These are phyloP conservation scores for Mycena venus DNA, from an alignment of 768 basidiomycete species.

Conservation along the genomic window DNA sequence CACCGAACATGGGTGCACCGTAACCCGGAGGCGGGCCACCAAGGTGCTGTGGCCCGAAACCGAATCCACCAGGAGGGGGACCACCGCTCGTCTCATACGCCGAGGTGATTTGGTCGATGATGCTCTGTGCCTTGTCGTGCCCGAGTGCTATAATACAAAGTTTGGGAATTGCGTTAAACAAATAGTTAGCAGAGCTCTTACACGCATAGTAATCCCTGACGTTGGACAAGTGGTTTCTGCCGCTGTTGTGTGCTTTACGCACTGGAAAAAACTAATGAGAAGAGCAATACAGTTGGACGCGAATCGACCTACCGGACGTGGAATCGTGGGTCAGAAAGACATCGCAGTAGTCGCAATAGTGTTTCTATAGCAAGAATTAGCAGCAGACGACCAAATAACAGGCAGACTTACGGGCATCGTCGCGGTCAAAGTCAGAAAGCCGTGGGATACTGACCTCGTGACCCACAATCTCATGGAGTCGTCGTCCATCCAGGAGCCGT, in stretches of 20 bases:
- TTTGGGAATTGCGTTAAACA: not conserved
- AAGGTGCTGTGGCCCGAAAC: conserved; percentile 87
- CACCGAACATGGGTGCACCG: conserved; percentile 61
- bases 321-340: conserved; percentile 96
- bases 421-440: conserved; percentile 26
- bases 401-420: conserved; percentile 74
- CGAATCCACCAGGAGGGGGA: conserved; percentile 90
- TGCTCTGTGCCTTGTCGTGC: conserved; percentile 97
- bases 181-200: conserved; percentile 50
- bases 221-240: conserved; percentile 96
- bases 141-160: conserved; percentile 72
- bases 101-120: conserved; percentile 98
- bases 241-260: conserved; percentile 98
- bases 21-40: conserved; percentile 66
- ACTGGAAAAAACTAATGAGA: conserved; percentile 63
- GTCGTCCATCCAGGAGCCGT: conserved; percentile 91
- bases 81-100: conserved; percentile 90
- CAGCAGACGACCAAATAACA: conserved; percentile 2
- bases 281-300: not conserved
- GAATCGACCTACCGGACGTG: conserved; percentile 75
- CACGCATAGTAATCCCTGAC: conserved; percentile 98
- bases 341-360: conserved; percentile 95
- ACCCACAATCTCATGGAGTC: conserved; percentile 69
- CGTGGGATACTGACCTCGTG: conserved; percentile 7
- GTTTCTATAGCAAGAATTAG: conserved; percentile 69